Evolutionary conservation across 2,329 filamentous ascomycete genomes (phyloP), one percentile per base, ranked within the genome.

Genomic region (Sporothrix brunneoviolacea): DNA sequence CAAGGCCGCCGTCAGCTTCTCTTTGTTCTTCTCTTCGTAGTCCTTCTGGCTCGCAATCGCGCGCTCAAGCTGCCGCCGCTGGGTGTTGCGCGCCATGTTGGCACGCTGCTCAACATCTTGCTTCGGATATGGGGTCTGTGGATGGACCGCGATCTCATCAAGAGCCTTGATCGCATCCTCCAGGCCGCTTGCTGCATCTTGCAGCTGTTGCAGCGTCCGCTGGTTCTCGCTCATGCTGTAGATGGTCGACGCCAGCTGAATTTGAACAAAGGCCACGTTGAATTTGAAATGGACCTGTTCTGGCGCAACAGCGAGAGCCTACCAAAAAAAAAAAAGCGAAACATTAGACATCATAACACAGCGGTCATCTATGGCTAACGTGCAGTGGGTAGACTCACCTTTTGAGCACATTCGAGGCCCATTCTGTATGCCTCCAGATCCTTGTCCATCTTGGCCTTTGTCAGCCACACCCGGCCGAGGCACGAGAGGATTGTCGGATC

Each of bases 211-310:
- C 3, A 91, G 75, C 0, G 86, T 87, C 45, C 90, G 83, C 62
- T 91, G 83, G 6, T 80, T 79, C 64, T 96, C 88, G 5, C 80
- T 75, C 48, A 95, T 73, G 32, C 73, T 75, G 66, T 89, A 84
- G 49, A 96, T 82, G 27, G 86, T 80, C 40, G 86, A 85, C 18
- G 91, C 91, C 49, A 97, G 83, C 65, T 96, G 91, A 55, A 95
- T 94, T 64, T 97, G 93, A 24, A 97, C 88, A 63, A 96, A 98
- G 1, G 93, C 93, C 24, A 98, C 88, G 62, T 98, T 98, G 77
- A 98, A 98, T 65, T 93, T 89, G 67, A 93, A 88, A 67, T 95
- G 89, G 27, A 91, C 77, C 60, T 95, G 88, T 4, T 93, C 86
- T 0, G 90, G 87, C 1, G 87, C 83, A 49, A 86, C 79, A 50